Evolutionary conservation across 768 basidiomycete genomes (phyloP).

Genomic region (Rhizopogon vinicolor): DNA sequence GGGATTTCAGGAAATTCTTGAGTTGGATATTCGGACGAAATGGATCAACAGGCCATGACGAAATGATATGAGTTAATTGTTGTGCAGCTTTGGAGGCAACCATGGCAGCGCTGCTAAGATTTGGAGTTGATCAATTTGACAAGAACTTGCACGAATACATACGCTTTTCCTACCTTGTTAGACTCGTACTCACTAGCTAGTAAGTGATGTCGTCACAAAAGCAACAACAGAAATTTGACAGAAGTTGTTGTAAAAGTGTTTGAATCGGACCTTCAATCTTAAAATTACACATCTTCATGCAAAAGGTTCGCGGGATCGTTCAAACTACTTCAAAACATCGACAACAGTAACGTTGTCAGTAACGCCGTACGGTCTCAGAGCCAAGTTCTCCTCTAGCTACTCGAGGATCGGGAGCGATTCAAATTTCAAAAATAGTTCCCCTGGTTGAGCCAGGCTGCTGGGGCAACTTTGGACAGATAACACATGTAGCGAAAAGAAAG

Average conservation of each 20-base stretch:
- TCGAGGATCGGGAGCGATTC: not conserved
- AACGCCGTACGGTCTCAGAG: no score
- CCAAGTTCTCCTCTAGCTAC: not conserved
- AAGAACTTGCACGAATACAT: not conserved
- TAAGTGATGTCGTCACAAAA: not conserved
- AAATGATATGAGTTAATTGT: slow-evolving; percentile 51
- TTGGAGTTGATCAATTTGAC: not conserved
- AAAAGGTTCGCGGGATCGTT: not conserved
- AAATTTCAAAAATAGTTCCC: not conserved
- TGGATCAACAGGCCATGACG: slow-evolving; percentile 65
- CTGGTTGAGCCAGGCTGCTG: not conserved
- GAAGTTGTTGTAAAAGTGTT: not conserved
- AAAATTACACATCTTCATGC: not conserved
- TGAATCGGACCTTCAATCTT: not conserved
- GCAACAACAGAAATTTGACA: no score
- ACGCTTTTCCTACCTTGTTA: not conserved
- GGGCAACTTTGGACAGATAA: not conserved
- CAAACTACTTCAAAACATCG: not conserved
- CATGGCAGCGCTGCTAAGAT: slow-evolving; percentile 15
- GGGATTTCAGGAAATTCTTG: slow-evolving; percentile 55
- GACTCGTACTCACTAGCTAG: not conserved
- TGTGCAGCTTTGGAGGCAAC: slow-evolving; percentile 36
- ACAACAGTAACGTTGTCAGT: not conserved
- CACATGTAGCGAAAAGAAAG: not conserved
- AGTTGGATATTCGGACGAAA: slow-evolving; percentile 78